phyloP scores from a whole-genome alignment of 495 filamentous ascomycete species.

The Elasticomyces elasticus region DNA sequence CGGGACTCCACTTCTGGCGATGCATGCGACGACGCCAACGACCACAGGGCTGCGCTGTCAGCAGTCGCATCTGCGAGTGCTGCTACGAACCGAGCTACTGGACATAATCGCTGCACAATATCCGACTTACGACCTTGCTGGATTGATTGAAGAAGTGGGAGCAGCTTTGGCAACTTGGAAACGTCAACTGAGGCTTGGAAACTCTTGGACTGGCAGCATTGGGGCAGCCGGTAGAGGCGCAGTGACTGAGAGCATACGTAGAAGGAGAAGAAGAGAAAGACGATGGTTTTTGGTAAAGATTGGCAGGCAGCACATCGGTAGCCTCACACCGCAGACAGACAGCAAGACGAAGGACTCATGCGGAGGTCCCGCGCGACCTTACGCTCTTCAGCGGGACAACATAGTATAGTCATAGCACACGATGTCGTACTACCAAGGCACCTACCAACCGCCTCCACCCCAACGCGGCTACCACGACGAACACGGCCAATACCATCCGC shows the following conservation, averaged over 20 bases:
- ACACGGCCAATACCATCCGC: constrained; percentile 9
- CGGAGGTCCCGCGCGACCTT: not conserved
- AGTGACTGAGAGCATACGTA: not conserved
- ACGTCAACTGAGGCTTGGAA: not conserved
- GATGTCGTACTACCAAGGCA: constrained; percentile 35
- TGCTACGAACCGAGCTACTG: too few species aligned
- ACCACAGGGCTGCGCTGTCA: too few species aligned
- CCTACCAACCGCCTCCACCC: constrained; percentile 34
- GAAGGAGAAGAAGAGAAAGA: not conserved
- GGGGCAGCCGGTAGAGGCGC: not conserved
- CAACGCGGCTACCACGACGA: constrained; percentile 5
- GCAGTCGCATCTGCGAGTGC: too few species aligned
- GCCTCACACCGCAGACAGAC: too few species aligned
- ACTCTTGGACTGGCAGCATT: not conserved
- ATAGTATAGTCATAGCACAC: not conserved
- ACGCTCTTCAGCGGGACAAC: too few species aligned
- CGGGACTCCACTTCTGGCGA: too few species aligned
- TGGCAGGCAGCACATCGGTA: not conserved
- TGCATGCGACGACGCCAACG: too few species aligned
- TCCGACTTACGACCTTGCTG: too few species aligned
- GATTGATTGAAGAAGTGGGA: too few species aligned
- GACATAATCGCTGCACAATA: too few species aligned
- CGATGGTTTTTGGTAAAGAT: not conserved
- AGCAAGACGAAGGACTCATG: constrained; percentile 1
- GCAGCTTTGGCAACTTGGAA: not conserved